These are phyloP conservation scores for Citrus hindsii DNA, from an alignment of 345 rosid species.

Conservation along the genomic window DNA sequence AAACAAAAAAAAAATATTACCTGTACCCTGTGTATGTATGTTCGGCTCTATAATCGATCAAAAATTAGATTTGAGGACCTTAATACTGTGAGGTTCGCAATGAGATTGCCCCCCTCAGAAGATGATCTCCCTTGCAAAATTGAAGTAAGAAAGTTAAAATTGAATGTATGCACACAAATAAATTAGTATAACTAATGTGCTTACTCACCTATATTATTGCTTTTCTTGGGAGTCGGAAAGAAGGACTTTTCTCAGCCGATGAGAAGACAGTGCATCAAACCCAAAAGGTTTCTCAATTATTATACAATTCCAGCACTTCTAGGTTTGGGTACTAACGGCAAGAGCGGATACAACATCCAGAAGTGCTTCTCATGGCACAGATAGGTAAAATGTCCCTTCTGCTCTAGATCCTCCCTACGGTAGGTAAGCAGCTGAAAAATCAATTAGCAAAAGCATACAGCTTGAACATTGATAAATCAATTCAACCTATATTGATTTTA, in stretches of 20 bases:
- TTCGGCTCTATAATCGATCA: too few relatives aligned
- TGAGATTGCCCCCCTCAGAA: slow-evolving; percentile 62
- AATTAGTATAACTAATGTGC: background rate
- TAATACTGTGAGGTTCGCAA: slow-evolving; percentile 56
- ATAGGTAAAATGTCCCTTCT: slow-evolving; percentile 67
- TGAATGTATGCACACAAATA: background rate
- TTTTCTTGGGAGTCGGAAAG: slow-evolving; percentile 61
- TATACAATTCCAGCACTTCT: slow-evolving; percentile 62
- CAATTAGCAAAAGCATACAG: too few relatives aligned
- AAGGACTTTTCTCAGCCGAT: slow-evolving; percentile 47
- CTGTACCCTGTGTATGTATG: too few relatives aligned
- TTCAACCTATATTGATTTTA: background rate
- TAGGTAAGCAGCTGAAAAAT: background rate
- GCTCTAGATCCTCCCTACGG: slow-evolving; percentile 56
- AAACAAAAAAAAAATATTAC: too few relatives aligned
- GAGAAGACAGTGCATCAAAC: slow-evolving; percentile 54
- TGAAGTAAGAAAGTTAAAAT: slow-evolving; percentile 2
- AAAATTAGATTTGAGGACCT: too few relatives aligned
- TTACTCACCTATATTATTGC: slow-evolving; percentile 63
- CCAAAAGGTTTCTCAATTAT: slow-evolving; percentile 85
- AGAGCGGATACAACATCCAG: slow-evolving; percentile 62
- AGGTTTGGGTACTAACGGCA: slow-evolving; percentile 53
- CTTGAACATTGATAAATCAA: background rate
- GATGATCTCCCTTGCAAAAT: slow-evolving; percentile 69
- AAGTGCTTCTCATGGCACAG: slow-evolving; percentile 86